Evolutionary conservation across 306 rosid species (phyloP).

Genomic region (Lathyrus oleraceus): DNA sequence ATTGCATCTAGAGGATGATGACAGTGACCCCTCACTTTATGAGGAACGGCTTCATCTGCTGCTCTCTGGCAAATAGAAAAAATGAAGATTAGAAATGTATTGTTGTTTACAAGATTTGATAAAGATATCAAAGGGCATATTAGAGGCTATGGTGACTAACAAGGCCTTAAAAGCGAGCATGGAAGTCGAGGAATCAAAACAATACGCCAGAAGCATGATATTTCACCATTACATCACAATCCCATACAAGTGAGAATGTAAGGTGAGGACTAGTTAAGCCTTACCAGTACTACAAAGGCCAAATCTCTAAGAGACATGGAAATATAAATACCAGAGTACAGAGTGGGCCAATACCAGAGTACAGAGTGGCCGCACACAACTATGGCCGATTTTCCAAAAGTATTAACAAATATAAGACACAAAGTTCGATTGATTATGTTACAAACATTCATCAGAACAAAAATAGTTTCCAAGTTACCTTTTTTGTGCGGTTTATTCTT

Average conservation of each 20-base stretch:
- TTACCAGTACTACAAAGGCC: background rate
- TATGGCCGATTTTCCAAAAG: background rate
- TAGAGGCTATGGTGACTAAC: background rate
- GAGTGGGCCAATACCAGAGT: background rate
- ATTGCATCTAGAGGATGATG: slow-evolving; percentile 69
- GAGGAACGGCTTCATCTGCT: slow-evolving; percentile 69
- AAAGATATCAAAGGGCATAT: slow-evolving; percentile 9
- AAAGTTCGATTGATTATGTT: slow-evolving; percentile 9
- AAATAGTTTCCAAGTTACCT: slow-evolving; percentile 49
- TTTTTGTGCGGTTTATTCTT: slow-evolving; percentile 61
- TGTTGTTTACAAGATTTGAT: background rate
- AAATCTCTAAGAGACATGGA: background rate
- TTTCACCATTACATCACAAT: slow-evolving; percentile 24
- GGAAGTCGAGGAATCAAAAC: slow-evolving; percentile 15
- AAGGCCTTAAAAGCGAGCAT: background rate
- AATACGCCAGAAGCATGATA: slow-evolving; percentile 4
- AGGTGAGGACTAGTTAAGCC: background rate
- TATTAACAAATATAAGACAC: background rate
- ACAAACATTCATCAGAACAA: background rate
- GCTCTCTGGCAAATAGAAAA: slow-evolving; percentile 56
- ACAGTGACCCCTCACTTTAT: slow-evolving; percentile 64
- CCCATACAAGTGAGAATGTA: background rate
- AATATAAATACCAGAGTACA: background rate
- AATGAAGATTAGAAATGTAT: slow-evolving; percentile 6
- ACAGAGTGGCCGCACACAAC: background rate